These are phyloP conservation scores for Posidonia oceanica DNA, from an alignment of 116 monocot species.

Conservation along the genomic window DNA sequence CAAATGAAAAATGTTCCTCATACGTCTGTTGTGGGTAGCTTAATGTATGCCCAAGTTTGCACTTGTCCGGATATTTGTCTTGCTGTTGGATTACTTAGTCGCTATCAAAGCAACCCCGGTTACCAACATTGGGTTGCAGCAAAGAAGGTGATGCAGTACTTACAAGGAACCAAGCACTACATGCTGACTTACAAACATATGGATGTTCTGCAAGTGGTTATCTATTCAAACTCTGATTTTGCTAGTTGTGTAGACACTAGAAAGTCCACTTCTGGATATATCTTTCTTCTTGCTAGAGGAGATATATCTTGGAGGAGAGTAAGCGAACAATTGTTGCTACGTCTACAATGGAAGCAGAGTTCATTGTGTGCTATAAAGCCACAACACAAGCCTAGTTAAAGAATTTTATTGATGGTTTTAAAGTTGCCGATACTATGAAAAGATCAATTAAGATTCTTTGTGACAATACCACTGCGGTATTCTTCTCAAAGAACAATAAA, in stretches of 20 bases:
- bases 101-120: not conserved
- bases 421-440: not conserved
- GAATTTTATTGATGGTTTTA: slow-evolving; percentile 9
- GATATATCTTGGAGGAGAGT: slow-evolving; percentile 6
- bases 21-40: not conserved
- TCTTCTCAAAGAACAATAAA: slow-evolving; percentile 8
- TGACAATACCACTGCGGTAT: not conserved
- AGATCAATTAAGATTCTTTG: slow-evolving; percentile 3
- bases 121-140: not conserved
- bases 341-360: slow-evolving; percentile 15
- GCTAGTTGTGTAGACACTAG: no score
- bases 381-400: slow-evolving; percentile 2
- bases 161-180: slow-evolving; percentile 2
- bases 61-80: slow-evolving; percentile 2
- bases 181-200: slow-evolving; percentile 1
- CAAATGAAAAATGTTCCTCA: no score
- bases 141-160: not conserved
- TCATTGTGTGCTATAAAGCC: slow-evolving; percentile 3
- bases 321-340: slow-evolving; percentile 3
- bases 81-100: not conserved
- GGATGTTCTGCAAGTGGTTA: not conserved
- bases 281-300: no score
- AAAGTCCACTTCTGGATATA: no score
- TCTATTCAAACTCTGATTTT: slow-evolving; percentile 2
- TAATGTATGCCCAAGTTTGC: not conserved